These are phyloP conservation scores for Fomitopsis schrenkii DNA, from an alignment of 1,284 basidiomycete genomes.

Conservation along the genomic window DNA sequence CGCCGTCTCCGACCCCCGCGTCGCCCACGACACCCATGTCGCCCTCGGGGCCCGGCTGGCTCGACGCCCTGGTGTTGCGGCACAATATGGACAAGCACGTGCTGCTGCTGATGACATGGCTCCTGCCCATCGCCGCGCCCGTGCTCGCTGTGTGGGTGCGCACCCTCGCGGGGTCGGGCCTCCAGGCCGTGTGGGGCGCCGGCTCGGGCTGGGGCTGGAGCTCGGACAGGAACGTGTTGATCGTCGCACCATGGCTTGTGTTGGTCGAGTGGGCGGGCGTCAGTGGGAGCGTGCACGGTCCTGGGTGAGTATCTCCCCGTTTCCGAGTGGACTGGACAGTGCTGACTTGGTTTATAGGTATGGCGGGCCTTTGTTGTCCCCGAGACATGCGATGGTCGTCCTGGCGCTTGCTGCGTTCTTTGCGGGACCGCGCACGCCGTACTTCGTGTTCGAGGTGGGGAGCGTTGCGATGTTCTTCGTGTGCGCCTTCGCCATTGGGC, in stretches of 20 bases:
- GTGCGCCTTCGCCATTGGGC: slow-evolving; percentile 18
- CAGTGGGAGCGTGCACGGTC: slow-evolving; percentile 10
- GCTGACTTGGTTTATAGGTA: slow-evolving; percentile 3
- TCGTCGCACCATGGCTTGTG: slow-evolving; percentile 62
- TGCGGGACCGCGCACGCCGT: slow-evolving; percentile 55
- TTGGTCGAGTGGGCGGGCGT: slow-evolving; percentile 48
- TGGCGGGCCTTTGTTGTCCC: slow-evolving; percentile 8
- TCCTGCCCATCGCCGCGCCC: slow-evolving; percentile 78
- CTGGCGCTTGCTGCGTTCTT: slow-evolving; percentile 52
- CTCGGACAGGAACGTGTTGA: slow-evolving; percentile 73
- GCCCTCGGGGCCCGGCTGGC: background rate
- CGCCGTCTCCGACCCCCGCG: background rate
- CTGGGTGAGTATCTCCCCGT: slow-evolving; percentile 6
- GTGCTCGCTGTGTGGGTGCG: slow-evolving; percentile 89
- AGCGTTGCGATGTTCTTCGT: slow-evolving; percentile 22
- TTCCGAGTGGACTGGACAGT: background rate
- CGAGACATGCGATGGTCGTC: slow-evolving; percentile 31
- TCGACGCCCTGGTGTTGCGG: background rate
- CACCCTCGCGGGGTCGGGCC: slow-evolving; percentile 55
- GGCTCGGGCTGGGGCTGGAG: slow-evolving; percentile 71
- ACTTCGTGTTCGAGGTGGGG: slow-evolving; percentile 52
- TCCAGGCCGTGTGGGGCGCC: slow-evolving; percentile 30
- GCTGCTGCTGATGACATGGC: slow-evolving; percentile 77
- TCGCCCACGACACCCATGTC: background rate
- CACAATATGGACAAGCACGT: slow-evolving; percentile 56